Evolutionary conservation across 371 early-diverging fungal species (phyloP), one percentile per base, ranked within the genome.

Genomic region (Lichtheimia hyalospora): DNA sequence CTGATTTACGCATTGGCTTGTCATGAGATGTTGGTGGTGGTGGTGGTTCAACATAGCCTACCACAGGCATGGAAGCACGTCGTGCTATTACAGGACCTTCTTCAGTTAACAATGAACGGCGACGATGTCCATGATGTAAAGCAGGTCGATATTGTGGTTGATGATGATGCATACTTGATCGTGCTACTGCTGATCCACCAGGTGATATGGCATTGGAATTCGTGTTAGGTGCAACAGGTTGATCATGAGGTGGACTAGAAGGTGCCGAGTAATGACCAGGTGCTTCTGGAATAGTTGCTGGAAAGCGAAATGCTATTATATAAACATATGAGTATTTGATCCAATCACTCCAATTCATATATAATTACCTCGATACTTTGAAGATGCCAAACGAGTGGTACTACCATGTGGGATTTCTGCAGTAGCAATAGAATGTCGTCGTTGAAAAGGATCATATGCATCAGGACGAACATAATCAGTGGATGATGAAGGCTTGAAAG

Each of bases 21-120:
- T 61, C 96, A 88, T 13, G 96, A 90, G 23, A 97, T 96, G 86
- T 96, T 97, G 89, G 34, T 8, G 34, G 34, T 34, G 34, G 34
- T 8, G 42, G 54, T 54, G 34, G 60, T 54, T 27, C 59, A 39
- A 20, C 58, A 51, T 53, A 64, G 54, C 72, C 57, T 16, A 76
- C 80, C 4, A 71, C 69, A 15, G 83, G 83, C 77, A 82, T 76
- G 1, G 80, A 82, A 12, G 83, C 81, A 51, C 83, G 76, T 58
- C 83, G 60, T 3, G 61, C 62, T 1, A 74, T 44, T 1, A 60
- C 54, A 20, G 59, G 63, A 5, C 60, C 61, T 24, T 70, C 68
- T 15, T 71, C 69, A 21, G 59, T 71, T n/a, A 77, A 48, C 24
- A 73, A 66, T 7, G 72, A 75, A 43, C 63, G 66, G 25, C 64